phyloP scores from a whole-genome alignment of 345 rosid species.

The Moringa oleifera region DNA sequence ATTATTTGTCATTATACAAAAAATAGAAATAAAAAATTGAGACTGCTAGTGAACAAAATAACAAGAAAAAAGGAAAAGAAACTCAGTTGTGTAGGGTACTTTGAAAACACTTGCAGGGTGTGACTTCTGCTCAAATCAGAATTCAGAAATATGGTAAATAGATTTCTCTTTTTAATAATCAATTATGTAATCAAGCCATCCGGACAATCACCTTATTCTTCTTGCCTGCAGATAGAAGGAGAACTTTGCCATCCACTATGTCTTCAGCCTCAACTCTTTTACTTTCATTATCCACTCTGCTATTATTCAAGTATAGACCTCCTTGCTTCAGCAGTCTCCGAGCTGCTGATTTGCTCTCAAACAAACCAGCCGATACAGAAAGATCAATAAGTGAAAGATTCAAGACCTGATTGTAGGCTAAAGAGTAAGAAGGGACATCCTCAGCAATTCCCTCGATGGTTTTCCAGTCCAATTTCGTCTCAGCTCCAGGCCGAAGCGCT shows the following conservation, averaged over 20 bases:
- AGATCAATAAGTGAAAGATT: conserved; percentile 59
- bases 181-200: conserved; percentile 37
- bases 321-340: conserved; percentile 89
- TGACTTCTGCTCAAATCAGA: no score
- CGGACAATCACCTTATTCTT: conserved; percentile 88
- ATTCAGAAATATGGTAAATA: no score
- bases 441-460: conserved; percentile 77
- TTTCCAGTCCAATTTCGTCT: conserved; percentile 85
- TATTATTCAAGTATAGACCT: conserved; percentile 88
- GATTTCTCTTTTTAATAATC: neutral
- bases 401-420: conserved; percentile 50
- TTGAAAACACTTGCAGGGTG: no score
- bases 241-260: conserved; percentile 83
- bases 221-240: conserved; percentile 90
- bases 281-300: conserved; percentile 66
- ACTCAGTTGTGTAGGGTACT: no score
- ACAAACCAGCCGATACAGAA: conserved; percentile 70
- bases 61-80: no score
- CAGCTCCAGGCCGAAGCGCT: conserved; percentile 87
- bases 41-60: no score
- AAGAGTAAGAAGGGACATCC: conserved; percentile 82
- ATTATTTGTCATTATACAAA: no score
- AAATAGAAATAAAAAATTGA: no score
- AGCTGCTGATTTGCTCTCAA: conserved; percentile 82
- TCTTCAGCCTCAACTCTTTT: conserved; percentile 66